Conservation (phyloP, 768 basidiomycete species). For the Hericium rajendrae region DNA sequence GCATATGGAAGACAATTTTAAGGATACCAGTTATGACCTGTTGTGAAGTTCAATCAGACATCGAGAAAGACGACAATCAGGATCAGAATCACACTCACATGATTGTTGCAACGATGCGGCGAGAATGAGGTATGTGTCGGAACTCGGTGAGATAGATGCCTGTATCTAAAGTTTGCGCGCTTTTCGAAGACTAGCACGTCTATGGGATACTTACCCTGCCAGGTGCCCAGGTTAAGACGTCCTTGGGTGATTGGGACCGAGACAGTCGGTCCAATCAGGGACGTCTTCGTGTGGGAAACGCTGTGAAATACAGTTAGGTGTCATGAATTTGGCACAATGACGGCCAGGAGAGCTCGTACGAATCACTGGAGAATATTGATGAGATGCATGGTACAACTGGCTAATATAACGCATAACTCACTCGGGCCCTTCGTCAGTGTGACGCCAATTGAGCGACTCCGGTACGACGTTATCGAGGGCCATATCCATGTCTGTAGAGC, state of each 20-base stretch:
- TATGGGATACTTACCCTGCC: slow-evolving; percentile 57
- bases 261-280: slow-evolving; percentile 75
- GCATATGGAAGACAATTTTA: too few relatives aligned
- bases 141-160: slow-evolving; percentile 89
- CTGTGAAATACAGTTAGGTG: slow-evolving; percentile 25
- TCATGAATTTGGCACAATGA: not conserved
- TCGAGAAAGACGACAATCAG: too few relatives aligned
- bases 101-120: slow-evolving; percentile 74
- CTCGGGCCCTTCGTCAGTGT: slow-evolving; percentile 92
- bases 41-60: too few relatives aligned
- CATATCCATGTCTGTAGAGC: slow-evolving; percentile 81
- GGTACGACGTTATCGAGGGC: slow-evolving; percentile 84
- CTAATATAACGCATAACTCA: slow-evolving; percentile 27
- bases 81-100: slow-evolving; percentile 35
- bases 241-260: slow-evolving; percentile 79
- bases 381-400: slow-evolving; percentile 17
- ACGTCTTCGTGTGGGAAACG: slow-evolving; percentile 86
- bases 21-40: too few relatives aligned
- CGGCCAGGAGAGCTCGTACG: slow-evolving; percentile 1
- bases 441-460: slow-evolving; percentile 70
- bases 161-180: slow-evolving; percentile 7
- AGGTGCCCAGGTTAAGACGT: slow-evolving; percentile 74
- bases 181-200: not conserved
- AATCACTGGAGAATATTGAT: slow-evolving; percentile 7
- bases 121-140: slow-evolving; percentile 52